Evolutionary conservation across 805 yeast species (phyloP).

Genomic region (Lipomyces orientalis): DNA sequence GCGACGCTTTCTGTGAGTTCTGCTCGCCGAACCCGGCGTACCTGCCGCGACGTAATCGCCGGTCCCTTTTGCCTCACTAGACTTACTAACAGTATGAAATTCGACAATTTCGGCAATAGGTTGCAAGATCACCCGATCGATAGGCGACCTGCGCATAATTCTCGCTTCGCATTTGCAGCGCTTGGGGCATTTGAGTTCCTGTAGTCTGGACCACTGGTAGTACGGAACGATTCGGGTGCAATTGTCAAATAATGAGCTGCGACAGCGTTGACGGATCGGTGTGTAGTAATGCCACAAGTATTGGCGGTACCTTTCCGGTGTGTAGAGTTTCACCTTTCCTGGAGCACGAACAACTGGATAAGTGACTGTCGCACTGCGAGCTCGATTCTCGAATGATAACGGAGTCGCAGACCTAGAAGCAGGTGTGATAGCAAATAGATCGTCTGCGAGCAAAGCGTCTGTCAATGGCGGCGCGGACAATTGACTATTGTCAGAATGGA

Average conservation of each 20-base stretch:
- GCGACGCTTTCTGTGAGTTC: not conserved
- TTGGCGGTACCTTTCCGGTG: not conserved
- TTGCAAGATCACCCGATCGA: not conserved
- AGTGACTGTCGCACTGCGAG: not conserved
- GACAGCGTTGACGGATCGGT: not conserved
- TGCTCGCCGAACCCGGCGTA: not conserved
- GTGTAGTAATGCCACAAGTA: constrained; percentile 1
- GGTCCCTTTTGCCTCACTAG: not conserved
- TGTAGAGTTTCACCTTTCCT: not conserved
- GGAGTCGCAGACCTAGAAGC: not conserved
- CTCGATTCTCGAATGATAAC: not conserved
- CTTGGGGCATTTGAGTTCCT: not conserved
- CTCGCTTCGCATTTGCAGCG: not conserved
- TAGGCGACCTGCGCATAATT: not conserved
- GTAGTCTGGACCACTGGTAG: not conserved
- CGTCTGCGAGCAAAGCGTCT: not conserved
- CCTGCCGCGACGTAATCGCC: not conserved
- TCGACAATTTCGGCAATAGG: not conserved
- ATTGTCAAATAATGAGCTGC: not conserved
- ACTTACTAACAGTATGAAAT: not conserved
- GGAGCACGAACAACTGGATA: not conserved
- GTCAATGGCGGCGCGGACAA: not conserved
- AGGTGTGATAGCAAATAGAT: not conserved
- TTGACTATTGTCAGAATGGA: not conserved
- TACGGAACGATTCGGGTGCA: not conserved